Evolutionary conservation across 495 filamentous ascomycete genomes (phyloP).

Genomic region (Penicillium nucicola): DNA sequence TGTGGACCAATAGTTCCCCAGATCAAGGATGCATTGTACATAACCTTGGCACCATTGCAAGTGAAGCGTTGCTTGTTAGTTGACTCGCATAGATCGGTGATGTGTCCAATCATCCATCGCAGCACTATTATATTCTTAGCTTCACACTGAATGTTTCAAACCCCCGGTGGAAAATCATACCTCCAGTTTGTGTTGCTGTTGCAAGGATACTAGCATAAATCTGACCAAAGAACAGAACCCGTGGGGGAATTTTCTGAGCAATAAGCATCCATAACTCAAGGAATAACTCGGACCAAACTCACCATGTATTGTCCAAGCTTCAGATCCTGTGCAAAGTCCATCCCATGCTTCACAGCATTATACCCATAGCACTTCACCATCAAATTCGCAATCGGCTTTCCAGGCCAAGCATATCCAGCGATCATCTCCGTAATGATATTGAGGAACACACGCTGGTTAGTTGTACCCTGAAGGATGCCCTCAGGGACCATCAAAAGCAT

Average conservation of each 20-base stretch:
- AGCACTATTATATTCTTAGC: constrained; percentile 27
- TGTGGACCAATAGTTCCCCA: constrained; percentile 43
- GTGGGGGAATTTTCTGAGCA: constrained; percentile 47
- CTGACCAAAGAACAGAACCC: constrained; percentile 50
- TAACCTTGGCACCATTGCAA: constrained; percentile 49
- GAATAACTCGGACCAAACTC: background rate
- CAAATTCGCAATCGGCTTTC: constrained; percentile 81
- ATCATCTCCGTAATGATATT: constrained; percentile 76
- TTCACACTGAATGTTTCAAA: background rate
- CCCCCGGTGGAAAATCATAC: background rate
- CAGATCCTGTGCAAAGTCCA: constrained; percentile 45
- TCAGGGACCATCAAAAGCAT: constrained; percentile 74
- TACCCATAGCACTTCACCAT: constrained; percentile 79
- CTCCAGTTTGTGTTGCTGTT: constrained; percentile 25
- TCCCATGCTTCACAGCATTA: constrained; percentile 48
- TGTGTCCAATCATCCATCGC: constrained; percentile 48
- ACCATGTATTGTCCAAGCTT: constrained; percentile 54
- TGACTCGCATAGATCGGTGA: constrained; percentile 39
- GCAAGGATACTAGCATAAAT: constrained; percentile 47
- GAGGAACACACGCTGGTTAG: constrained; percentile 58
- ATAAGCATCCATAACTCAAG: background rate
- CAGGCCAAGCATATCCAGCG: constrained; percentile 73
- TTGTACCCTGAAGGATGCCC: constrained; percentile 81
- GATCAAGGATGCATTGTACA: constrained; percentile 47
- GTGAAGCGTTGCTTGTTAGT: constrained; percentile 42